Evolutionary conservation across 2,329 filamentous ascomycete genomes (phyloP).

Genomic region (Monosporascus sp.): DNA sequence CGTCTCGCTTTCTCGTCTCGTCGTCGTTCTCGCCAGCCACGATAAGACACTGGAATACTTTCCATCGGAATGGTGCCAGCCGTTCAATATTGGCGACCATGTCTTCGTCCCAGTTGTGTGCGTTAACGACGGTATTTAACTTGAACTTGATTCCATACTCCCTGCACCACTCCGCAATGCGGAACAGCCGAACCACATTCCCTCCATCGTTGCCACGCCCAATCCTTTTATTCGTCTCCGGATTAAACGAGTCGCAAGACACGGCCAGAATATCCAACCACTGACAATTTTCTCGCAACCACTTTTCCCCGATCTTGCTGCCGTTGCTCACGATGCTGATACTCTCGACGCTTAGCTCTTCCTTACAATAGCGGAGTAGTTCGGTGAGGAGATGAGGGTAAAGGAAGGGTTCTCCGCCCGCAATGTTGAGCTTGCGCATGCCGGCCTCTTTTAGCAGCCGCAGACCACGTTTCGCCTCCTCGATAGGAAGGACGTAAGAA

Average conservation of each 20-base stretch:
- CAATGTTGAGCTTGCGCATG: constrained; percentile 53
- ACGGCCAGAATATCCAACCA: constrained; percentile 51
- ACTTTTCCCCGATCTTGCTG: constrained; percentile 38
- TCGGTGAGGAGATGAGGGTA: constrained; percentile 38
- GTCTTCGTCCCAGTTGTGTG: constrained; percentile 44
- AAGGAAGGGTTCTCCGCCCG: constrained; percentile 51
- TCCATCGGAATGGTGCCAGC: constrained; percentile 49
- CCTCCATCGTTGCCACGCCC: constrained; percentile 41
- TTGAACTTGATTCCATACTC: constrained; percentile 49
- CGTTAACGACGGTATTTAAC: constrained; percentile 51
- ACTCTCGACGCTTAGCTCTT: constrained; percentile 42
- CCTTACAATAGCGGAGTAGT: constrained; percentile 43
- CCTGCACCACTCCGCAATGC: constrained; percentile 40
- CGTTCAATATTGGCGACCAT: constrained; percentile 35
- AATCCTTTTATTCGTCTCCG: constrained; percentile 44
- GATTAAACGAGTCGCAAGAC: constrained; percentile 50
- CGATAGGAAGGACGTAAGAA: constrained; percentile 36
- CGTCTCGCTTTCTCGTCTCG: constrained; percentile 32
- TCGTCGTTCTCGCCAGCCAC: constrained; percentile 49
- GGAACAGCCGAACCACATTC: constrained; percentile 40
- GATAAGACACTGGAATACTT: constrained; percentile 50
- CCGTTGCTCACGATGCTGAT: constrained; percentile 52
- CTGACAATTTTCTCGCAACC: constrained; percentile 35
- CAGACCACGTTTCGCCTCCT: constrained; percentile 40
- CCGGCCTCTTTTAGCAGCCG: constrained; percentile 42